phyloP scores from a whole-genome alignment of 108 stramenopile species.

The Skeletonema marinoi region DNA sequence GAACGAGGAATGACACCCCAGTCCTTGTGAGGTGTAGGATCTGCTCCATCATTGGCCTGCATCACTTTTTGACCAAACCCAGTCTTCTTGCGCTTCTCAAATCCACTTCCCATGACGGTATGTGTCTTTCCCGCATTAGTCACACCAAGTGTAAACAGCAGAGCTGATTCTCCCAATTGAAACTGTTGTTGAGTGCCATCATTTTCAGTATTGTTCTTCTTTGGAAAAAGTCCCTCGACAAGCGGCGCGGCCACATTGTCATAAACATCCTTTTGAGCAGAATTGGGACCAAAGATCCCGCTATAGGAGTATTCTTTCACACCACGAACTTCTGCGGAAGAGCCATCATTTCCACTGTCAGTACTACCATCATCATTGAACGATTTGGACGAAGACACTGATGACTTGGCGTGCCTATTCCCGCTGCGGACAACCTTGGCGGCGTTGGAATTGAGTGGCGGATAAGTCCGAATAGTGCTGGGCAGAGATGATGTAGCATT shows the following conservation, averaged over 20 bases:
- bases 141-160: constrained; percentile 97
- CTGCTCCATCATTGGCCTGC: constrained; percentile 4
- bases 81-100: constrained; percentile 24
- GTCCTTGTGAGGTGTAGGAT: constrained; percentile 32
- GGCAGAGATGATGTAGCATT: constrained; percentile 25
- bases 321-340: constrained; percentile 46
- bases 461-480: constrained; percentile 71
- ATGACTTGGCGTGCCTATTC: constrained; percentile 5
- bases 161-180: constrained; percentile 60
- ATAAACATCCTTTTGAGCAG: constrained; percentile 70
- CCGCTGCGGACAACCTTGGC: constrained; percentile 51
- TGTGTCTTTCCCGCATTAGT: constrained; percentile 99
- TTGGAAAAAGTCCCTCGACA: constrained; percentile 65
- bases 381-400: constrained; percentile 34
- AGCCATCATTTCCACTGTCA: constrained; percentile 13
- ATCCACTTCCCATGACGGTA: constrained; percentile 90
- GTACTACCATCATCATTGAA: constrained; percentile 38
- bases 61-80: constrained; percentile 9
- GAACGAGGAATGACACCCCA: constrained; percentile 88
- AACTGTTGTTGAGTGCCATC: neutral
- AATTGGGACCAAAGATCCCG: constrained; percentile 65
- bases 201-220: constrained; percentile 10
- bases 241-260: constrained; percentile 66
- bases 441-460: constrained; percentile 70
- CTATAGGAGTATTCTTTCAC: constrained; percentile 80